These are phyloP conservation scores for Nidularia sp. DNA, from an alignment of 768 basidiomycete genomes.

Conservation along the genomic window DNA sequence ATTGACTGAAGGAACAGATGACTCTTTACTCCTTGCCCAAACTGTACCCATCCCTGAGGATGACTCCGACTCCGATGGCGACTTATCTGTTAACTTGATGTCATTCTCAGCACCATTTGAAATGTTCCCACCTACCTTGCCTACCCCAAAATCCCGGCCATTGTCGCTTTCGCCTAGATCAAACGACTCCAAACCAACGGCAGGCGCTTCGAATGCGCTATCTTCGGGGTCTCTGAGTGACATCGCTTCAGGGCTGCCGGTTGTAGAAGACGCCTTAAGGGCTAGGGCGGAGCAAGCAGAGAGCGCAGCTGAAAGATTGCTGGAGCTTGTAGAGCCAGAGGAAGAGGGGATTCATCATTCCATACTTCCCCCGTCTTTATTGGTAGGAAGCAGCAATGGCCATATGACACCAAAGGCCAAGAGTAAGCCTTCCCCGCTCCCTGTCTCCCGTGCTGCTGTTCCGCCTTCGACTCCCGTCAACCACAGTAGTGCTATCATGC, in stretches of 20 bases:
- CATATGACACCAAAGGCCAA: slow-evolving; percentile 35
- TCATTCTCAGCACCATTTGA: slow-evolving; percentile 73
- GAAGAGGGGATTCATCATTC: slow-evolving; percentile 52
- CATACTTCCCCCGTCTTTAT: slow-evolving; percentile 50
- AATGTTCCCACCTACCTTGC: slow-evolving; percentile 30
- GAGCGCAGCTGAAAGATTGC: slow-evolving; percentile 82
- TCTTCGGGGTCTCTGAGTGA: slow-evolving; percentile 50
- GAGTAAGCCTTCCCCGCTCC: slow-evolving; percentile 28
- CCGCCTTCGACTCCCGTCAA: slow-evolving; percentile 66
- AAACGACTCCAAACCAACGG: slow-evolving; percentile 39
- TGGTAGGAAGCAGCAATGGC: slow-evolving; percentile 35
- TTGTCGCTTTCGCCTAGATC: slow-evolving; percentile 56
- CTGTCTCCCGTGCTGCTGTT: slow-evolving; percentile 21
- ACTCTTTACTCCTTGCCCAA: slow-evolving; percentile 67
- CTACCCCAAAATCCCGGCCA: slow-evolving; percentile 32
- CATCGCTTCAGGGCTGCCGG: slow-evolving; percentile 32
- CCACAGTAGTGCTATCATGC: slow-evolving; percentile 55
- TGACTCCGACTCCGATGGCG: slow-evolving; percentile 67
- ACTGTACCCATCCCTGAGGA: slow-evolving; percentile 73
- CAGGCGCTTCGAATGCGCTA: slow-evolving; percentile 52
- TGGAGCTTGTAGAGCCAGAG: slow-evolving; percentile 84
- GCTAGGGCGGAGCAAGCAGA: slow-evolving; percentile 92
- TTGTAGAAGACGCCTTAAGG: slow-evolving; percentile 80
- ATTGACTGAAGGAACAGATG: slow-evolving; percentile 37
- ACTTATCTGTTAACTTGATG: slow-evolving; percentile 55